phyloP scores from a whole-genome alignment of 2,329 filamentous ascomycete species.

The Colletotrichum lini region DNA sequence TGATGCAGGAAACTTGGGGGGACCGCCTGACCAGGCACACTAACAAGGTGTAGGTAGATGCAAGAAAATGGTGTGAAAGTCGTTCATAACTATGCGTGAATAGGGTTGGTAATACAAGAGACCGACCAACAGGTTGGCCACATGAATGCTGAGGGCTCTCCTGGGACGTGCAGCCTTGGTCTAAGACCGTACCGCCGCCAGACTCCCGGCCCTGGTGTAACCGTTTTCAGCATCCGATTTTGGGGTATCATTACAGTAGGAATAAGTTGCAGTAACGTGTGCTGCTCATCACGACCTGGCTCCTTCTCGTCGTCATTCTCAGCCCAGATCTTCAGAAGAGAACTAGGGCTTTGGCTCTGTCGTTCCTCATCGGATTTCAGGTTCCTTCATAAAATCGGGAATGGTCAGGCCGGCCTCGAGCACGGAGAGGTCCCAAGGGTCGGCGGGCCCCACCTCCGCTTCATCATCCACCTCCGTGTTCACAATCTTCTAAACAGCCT shows the following conservation, averaged over 20 bases:
- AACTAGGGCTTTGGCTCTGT: neutral
- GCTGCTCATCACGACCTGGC: neutral
- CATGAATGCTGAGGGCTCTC: neutral
- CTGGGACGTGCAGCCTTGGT: neutral
- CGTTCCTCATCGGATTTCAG: slow-evolving; percentile 55
- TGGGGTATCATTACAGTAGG: slow-evolving; percentile 40
- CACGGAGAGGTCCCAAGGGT: slow-evolving; percentile 45
- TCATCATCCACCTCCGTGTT: slow-evolving; percentile 27
- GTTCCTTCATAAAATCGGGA: slow-evolving; percentile 60
- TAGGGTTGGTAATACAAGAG: slow-evolving; percentile 2
- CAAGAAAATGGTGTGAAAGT: neutral
- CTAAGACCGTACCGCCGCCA: neutral
- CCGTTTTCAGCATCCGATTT: slow-evolving; percentile 10
- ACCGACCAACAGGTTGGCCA: neutral
- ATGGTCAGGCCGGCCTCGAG: slow-evolving; percentile 54
- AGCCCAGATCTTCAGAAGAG: neutral
- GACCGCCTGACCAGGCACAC: neutral
- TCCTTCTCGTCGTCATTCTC: neutral
- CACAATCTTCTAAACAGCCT: slow-evolving; percentile 18
- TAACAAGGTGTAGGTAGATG: neutral
- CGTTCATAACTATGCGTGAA: slow-evolving; percentile 2
- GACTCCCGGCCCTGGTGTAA: slow-evolving; percentile 3
- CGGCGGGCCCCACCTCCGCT: slow-evolving; percentile 38
- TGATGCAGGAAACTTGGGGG: neutral
- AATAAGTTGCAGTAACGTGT: slow-evolving; percentile 20